These are phyloP conservation scores for Entomortierella parvispora DNA, from an alignment of 192 early-diverging fungal species.

Conservation along the genomic window DNA sequence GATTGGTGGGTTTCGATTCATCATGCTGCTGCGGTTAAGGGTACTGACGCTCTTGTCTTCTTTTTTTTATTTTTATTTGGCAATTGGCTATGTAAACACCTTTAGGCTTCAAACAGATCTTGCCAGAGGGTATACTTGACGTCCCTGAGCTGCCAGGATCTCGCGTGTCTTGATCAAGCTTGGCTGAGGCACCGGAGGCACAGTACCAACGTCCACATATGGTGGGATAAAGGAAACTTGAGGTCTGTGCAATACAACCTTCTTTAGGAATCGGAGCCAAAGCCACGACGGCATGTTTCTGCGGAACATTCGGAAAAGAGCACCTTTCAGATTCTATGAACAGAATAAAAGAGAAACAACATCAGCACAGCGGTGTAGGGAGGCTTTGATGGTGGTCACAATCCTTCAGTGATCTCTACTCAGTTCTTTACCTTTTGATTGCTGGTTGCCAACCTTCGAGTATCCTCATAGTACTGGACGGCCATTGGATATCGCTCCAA, in stretches of 20 bases:
- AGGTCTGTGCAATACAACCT: background rate
- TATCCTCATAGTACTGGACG: background rate
- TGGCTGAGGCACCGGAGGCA: background rate
- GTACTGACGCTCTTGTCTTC: too few relatives aligned
- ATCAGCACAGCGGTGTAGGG: too few relatives aligned
- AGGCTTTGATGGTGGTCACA: too few relatives aligned
- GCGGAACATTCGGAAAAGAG: background rate
- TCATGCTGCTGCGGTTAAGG: too few relatives aligned
- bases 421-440: too few relatives aligned
- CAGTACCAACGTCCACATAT: background rate
- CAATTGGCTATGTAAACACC: too few relatives aligned
- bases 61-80: too few relatives aligned
- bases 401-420: background rate
- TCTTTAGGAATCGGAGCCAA: background rate
- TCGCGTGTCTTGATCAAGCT: background rate
- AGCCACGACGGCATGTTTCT: background rate
- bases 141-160: background rate
- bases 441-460: too few relatives aligned
- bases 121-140: too few relatives aligned
- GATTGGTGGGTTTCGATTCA: too few relatives aligned
- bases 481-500: conserved; percentile 1
- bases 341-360: too few relatives aligned
- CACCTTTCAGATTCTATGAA: background rate
- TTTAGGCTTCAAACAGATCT: too few relatives aligned
- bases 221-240: background rate